These are phyloP conservation scores for Papilionanthe hybrid DNA, from an alignment of 116 monocot species.

Conservation along the genomic window DNA sequence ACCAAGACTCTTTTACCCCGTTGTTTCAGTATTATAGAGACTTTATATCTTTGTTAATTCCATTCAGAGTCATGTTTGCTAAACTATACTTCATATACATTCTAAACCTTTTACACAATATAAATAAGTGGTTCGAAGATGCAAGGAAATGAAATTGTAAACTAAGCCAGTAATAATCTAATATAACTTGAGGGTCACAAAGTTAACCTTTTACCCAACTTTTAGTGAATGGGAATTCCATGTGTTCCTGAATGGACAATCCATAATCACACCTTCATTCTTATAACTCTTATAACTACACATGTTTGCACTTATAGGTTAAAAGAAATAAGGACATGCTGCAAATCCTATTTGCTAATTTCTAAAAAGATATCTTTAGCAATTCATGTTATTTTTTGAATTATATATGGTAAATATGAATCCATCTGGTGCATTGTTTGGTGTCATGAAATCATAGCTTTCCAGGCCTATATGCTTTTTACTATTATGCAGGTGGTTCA, in stretches of 20 bases:
- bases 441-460: not conserved
- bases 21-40: not conserved
- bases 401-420: not conserved
- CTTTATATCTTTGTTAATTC: not conserved
- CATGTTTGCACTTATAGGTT: no score
- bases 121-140: not conserved
- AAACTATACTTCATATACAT: not conserved
- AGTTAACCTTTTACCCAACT: not conserved
- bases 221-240: no score
- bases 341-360: no score
- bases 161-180: not conserved
- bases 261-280: no score
- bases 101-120: not conserved
- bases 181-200: not conserved
- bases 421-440: not conserved
- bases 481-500: slow-evolving; percentile 43
- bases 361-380: not conserved
- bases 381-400: not conserved
- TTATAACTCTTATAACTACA: no score
- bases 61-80: not conserved
- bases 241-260: no score
- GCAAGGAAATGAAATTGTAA: not conserved
- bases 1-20: not conserved
- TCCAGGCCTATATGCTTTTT: not conserved
- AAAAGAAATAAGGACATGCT: no score